Conservation (phyloP, 495 filamentous ascomycete species). For the Venustampulla echinocandica region DNA sequence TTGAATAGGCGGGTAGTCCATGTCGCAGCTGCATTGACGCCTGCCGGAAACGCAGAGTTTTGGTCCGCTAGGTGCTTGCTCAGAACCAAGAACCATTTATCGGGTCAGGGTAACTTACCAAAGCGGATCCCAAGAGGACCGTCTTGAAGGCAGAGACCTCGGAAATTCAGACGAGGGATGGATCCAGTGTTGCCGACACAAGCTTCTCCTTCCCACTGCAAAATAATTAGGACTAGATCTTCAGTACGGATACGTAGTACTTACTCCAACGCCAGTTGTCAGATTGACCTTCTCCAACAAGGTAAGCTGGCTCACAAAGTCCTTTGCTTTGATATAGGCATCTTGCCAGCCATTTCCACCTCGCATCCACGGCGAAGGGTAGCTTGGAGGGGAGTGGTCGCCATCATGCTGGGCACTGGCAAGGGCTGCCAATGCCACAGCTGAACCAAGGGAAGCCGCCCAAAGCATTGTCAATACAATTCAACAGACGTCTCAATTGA, state of each 20-base stretch:
- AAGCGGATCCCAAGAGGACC: slow-evolving; percentile 76
- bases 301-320: slow-evolving; percentile 76
- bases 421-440: slow-evolving; percentile 11
- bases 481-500: slow-evolving; percentile 1
- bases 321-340: slow-evolving; percentile 66
- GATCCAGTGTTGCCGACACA: slow-evolving; percentile 38
- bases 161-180: slow-evolving; percentile 70
- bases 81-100: background rate
- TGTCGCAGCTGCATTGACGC: slow-evolving; percentile 74
- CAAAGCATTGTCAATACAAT: slow-evolving; percentile 6
- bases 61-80: slow-evolving; percentile 49
- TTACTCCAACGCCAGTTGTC: slow-evolving; percentile 70
- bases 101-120: slow-evolving; percentile 32
- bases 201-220: slow-evolving; percentile 32
- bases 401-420: slow-evolving; percentile 14
- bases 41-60: slow-evolving; percentile 71
- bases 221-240: too few species aligned
- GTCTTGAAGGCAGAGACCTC: slow-evolving; percentile 80
- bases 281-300: slow-evolving; percentile 87
- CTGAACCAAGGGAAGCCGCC: slow-evolving; percentile 4
- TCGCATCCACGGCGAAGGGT: slow-evolving; percentile 79
- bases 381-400: slow-evolving; percentile 48
- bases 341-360: slow-evolving; percentile 66
- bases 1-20: slow-evolving; percentile 55
- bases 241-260: too few species aligned